phyloP scores from a whole-genome alignment of 371 early-diverging fungal species.

The Chytridiales sp. region DNA sequence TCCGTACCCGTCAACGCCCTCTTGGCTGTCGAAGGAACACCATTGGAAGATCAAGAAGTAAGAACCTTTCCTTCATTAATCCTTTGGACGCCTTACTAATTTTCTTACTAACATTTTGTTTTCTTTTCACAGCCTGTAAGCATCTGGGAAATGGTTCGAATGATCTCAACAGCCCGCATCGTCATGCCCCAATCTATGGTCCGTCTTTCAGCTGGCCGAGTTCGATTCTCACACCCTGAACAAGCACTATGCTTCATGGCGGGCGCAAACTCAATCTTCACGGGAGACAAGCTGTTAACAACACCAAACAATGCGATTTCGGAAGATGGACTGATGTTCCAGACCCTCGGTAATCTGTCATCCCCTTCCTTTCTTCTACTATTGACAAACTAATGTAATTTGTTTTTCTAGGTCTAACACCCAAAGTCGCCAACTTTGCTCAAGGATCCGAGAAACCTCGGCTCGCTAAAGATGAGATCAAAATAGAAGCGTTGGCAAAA shows the following conservation, averaged over 20 bases:
- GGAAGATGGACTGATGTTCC: conserved; percentile 77
- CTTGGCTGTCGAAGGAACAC: conserved; percentile 81
- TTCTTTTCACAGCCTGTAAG: conserved; percentile 62
- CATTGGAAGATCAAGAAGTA: conserved; percentile 74
- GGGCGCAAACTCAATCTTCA: conserved; percentile 86
- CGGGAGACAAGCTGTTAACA: conserved; percentile 83
- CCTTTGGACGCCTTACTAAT: conserved; percentile 1
- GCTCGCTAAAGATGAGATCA: no score
- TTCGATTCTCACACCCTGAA: conserved; percentile 72
- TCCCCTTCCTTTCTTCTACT: no score
- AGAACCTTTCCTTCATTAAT: neutral
- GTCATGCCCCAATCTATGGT: conserved; percentile 83
- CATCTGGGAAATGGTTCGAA: conserved; percentile 84
- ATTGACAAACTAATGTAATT: no score
- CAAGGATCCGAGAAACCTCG: no score
- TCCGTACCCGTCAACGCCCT: conserved; percentile 83
- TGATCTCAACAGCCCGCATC: conserved; percentile 85
- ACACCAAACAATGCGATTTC: conserved; percentile 77
- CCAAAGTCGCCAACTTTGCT: no score
- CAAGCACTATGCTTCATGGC: conserved; percentile 83
- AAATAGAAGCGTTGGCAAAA: no score
- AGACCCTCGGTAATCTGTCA: conserved; percentile 65
- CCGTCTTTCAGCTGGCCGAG: conserved; percentile 80
- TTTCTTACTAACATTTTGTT: neutral
- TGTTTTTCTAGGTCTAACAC: no score